Conservation (phyloP, 208 protist genomes). For the Acanthamoeba castellanii region DNA sequence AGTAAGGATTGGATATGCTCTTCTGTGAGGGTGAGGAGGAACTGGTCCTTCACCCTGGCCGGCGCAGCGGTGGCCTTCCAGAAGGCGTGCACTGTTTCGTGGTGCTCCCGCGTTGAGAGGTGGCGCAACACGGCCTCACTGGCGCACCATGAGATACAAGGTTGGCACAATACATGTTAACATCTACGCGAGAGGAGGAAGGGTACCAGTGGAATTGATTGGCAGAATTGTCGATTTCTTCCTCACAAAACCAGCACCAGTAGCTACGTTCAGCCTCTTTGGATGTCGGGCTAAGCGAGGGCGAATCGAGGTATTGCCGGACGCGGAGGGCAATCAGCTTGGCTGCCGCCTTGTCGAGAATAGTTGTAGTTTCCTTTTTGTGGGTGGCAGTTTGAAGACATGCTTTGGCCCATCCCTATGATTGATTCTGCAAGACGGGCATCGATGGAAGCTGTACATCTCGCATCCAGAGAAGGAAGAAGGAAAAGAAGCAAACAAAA, state of each 20-base stretch:
- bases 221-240: background rate
- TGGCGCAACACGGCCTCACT: background rate
- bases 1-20: conserved; percentile 29
- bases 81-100: background rate
- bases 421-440: conserved; percentile 1
- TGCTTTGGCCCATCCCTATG: conserved; percentile 2
- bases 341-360: background rate
- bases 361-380: background rate
- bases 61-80: background rate
- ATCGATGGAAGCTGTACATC: background rate
- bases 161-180: no score
- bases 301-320: background rate
- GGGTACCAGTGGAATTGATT: background rate
- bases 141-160: background rate
- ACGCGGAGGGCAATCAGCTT: background rate
- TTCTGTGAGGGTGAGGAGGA: background rate
- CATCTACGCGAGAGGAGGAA: background rate
- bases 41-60: background rate
- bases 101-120: background rate
- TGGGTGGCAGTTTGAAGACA: background rate
- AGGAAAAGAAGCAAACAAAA: no score
- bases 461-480: no score
- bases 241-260: conserved; percentile 29
- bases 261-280: background rate
- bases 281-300: background rate